Evolutionary conservation across 108 stramenopile genomes (phyloP).

Genomic region (Chaetoceros tenuissimus): DNA sequence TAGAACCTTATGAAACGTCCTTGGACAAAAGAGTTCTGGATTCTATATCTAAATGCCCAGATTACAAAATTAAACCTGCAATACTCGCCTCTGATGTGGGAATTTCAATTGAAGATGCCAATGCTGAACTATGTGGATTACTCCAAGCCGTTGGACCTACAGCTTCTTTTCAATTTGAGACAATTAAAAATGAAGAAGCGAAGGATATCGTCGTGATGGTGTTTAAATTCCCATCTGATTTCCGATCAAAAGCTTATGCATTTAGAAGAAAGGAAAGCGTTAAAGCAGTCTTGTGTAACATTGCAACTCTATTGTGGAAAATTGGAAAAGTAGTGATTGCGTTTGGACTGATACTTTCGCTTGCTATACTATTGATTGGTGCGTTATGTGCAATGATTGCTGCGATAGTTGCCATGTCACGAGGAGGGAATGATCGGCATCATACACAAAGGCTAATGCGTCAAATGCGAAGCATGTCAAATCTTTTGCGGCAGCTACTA

Average conservation of each 20-base stretch:
- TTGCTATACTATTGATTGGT: slow-evolving; percentile 52
- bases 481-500: slow-evolving; percentile 62
- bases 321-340: slow-evolving; percentile 56
- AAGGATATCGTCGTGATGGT: slow-evolving; percentile 32
- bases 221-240: slow-evolving; percentile 74
- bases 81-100: slow-evolving; percentile 56
- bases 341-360: slow-evolving; percentile 72
- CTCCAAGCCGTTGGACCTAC: slow-evolving; percentile 62
- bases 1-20: too few species aligned
- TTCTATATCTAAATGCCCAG: slow-evolving; percentile 11
- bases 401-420: slow-evolving; percentile 59
- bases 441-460: slow-evolving; percentile 32
- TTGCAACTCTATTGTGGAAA: slow-evolving; percentile 23
- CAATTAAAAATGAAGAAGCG: slow-evolving; percentile 5
- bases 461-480: slow-evolving; percentile 40
- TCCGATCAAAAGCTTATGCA: slow-evolving; percentile 35
- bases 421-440: slow-evolving; percentile 27
- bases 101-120: slow-evolving; percentile 66
- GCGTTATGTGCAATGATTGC: slow-evolving; percentile 57
- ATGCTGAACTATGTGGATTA: slow-evolving; percentile 66
- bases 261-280: slow-evolving; percentile 30
- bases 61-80: slow-evolving; percentile 55
- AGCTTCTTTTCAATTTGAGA: slow-evolving; percentile 66
- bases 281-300: slow-evolving; percentile 11
- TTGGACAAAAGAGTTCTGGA: slow-evolving; percentile 14